Evolutionary conservation across 1,284 basidiomycete genomes (phyloP).

Genomic region (Leccinum pachyderme): DNA sequence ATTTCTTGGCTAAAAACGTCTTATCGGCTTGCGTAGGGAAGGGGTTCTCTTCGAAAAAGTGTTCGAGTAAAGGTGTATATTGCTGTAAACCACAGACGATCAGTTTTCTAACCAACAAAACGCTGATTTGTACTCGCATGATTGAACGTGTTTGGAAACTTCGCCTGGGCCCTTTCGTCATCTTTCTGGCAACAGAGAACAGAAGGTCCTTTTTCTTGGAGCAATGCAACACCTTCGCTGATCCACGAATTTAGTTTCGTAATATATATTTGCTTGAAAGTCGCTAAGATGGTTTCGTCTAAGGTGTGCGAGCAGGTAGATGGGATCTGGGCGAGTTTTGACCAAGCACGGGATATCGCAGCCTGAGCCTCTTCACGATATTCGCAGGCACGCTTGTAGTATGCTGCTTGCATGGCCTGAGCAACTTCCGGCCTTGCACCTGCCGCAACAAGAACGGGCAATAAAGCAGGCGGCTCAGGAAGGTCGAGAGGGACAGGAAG

Average conservation of each 20-base stretch:
- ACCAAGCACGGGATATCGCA: not conserved
- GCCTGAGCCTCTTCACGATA: conserved; percentile 2
- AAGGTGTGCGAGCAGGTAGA: not conserved
- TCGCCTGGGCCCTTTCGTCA: not conserved
- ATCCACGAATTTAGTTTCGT: conserved; percentile 1
- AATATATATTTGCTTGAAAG: conserved; percentile 1
- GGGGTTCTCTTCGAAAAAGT: conserved; percentile 47
- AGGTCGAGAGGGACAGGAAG: not conserved
- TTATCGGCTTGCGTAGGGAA: conserved; percentile 48
- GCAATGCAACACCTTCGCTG: not conserved
- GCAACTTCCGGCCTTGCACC: conserved; percentile 6
- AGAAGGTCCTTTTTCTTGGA: not conserved
- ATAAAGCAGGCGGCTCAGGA: conserved; percentile 4
- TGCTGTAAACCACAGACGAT: not conserved
- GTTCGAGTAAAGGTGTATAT: conserved; percentile 43
- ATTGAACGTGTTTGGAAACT: not conserved
- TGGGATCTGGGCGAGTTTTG: not conserved
- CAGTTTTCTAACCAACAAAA: not conserved
- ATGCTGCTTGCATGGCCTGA: conserved; percentile 1
- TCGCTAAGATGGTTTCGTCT: not conserved
- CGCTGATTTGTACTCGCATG: not conserved
- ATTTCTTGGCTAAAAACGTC: conserved; percentile 39
- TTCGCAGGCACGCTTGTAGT: conserved; percentile 1
- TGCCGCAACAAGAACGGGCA: conserved; percentile 2
- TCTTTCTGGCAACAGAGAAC: not conserved